These are phyloP conservation scores for Monascus purpureus DNA, from an alignment of 495 filamentous ascomycete species.

Conservation along the genomic window DNA sequence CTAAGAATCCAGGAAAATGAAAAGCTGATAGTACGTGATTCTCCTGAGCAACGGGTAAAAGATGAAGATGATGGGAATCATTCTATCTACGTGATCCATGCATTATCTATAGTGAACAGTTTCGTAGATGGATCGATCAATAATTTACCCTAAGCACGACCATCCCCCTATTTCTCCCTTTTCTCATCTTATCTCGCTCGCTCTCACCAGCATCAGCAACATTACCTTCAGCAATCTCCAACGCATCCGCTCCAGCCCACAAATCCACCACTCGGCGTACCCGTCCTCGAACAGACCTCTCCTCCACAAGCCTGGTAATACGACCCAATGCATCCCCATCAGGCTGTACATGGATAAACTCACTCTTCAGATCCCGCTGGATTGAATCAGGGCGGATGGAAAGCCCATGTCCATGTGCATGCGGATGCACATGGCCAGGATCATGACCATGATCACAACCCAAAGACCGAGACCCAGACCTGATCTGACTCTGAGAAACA, in stretches of 20 bases:
- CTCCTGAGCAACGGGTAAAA: not conserved
- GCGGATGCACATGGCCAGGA: not conserved
- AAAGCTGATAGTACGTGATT: no score
- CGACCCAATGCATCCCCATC: constrained; percentile 15
- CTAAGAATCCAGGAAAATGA: no score
- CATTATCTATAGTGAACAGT: not conserved
- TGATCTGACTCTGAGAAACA: not conserved
- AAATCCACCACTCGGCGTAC: constrained; percentile 21
- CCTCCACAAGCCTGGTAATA: constrained; percentile 23
- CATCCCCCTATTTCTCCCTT: constrained; percentile 15
- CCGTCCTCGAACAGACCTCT: constrained; percentile 14
- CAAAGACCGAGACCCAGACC: not conserved
- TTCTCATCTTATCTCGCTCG: not conserved
- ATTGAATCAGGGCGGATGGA: constrained; percentile 3
- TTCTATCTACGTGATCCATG: no score
- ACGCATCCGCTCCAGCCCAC: constrained; percentile 12
- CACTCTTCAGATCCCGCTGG: constrained; percentile 16
- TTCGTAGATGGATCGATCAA: no score
- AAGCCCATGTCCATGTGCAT: constrained; percentile 7
- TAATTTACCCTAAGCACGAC: constrained; percentile 24
- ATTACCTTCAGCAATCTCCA: constrained; percentile 16
- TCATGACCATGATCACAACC: not conserved
- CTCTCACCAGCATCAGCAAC: constrained; percentile 6
- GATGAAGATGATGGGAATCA: constrained; percentile 2
- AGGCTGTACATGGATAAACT: constrained; percentile 26